Conservation (phyloP, 2,329 filamentous ascomycete genomes). For the Dichotomopilus funicola region DNA sequence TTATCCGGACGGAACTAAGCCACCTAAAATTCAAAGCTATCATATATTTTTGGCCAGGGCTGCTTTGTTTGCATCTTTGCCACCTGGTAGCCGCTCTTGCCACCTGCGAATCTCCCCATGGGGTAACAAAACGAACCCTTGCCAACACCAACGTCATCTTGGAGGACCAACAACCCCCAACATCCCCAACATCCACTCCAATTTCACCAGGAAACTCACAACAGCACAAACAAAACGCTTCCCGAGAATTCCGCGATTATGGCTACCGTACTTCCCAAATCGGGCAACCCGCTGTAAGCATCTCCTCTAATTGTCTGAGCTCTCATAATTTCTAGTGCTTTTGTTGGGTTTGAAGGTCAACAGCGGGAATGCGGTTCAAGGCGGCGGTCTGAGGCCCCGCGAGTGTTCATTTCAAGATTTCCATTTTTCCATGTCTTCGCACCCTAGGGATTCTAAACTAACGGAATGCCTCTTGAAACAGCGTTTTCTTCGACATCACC, state of each 20-base stretch:
- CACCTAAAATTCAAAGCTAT: no score
- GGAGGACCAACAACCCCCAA: not conserved
- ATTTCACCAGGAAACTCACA: not conserved
- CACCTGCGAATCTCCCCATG: no score
- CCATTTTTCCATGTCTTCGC: no score
- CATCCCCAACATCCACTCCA: not conserved
- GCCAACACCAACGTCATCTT: no score
- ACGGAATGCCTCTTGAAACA: conserved; percentile 16
- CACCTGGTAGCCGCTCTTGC: no score
- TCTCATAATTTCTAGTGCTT: not conserved
- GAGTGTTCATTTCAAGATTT: no score
- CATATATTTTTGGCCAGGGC: no score
- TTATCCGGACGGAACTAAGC: no score
- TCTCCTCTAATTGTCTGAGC: not conserved
- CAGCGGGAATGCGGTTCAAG: no score
- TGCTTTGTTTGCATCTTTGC: no score
- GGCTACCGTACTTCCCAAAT: conserved; percentile 24
- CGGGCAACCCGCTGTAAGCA: conserved; percentile 26
- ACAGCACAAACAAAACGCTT: not conserved
- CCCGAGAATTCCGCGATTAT: conserved; percentile 9
- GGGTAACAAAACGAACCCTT: no score
- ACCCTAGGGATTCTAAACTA: not conserved
- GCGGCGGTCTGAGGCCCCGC: no score
- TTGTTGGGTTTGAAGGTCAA: not conserved
- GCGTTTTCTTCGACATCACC: conserved; percentile 41